Conservation (phyloP, 2,329 filamentous ascomycete genomes). For the Lachnellula willkommii region DNA sequence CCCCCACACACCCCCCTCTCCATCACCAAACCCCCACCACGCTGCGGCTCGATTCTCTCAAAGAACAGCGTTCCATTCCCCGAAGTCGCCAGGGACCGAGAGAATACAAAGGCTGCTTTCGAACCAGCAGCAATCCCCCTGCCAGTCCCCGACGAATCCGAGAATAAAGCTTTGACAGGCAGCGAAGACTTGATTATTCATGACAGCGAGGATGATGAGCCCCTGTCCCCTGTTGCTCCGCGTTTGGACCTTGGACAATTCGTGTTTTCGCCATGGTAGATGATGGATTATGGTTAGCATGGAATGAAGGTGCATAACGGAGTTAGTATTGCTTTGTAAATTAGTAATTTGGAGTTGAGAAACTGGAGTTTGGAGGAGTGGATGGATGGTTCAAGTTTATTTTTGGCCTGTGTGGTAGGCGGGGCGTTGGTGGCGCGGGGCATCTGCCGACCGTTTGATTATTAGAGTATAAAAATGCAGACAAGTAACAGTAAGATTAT, state of each 20-base stretch:
- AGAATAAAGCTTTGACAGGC: conserved; percentile 31
- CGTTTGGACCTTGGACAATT: conserved; percentile 16
- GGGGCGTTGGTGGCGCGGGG: too few species aligned
- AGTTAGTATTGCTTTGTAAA: too few species aligned
- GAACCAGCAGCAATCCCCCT: conserved; percentile 35
- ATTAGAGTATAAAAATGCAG: too few species aligned
- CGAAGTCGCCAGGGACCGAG: conserved; percentile 15
- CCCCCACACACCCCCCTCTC: conserved; percentile 25
- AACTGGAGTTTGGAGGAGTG: too few species aligned
- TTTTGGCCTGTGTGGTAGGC: too few species aligned
- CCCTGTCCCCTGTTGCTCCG: conserved; percentile 15
- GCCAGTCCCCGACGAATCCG: conserved; percentile 21
- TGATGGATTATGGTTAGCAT: too few species aligned
- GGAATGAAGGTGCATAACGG: too few species aligned
- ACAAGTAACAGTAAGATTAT: too few species aligned
- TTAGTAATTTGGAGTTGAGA: too few species aligned
- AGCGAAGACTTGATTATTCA: conserved; percentile 49
- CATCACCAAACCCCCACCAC: conserved; percentile 2
- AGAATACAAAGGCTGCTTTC: conserved; percentile 14
- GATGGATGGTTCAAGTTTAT: too few species aligned
- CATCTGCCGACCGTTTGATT: too few species aligned
- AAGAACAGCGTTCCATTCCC: conserved; percentile 23
- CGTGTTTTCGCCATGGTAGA: conserved; percentile 9
- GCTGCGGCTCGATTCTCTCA: conserved; percentile 12
- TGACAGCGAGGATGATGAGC: conserved; percentile 41